Percentiles rank a stretch among this genome's conserved stretches.
Evolutionary conservation across 2,329 filamentous ascomycete genomes (phyloP).

Genomic region (Aspergillus felis): DNA sequence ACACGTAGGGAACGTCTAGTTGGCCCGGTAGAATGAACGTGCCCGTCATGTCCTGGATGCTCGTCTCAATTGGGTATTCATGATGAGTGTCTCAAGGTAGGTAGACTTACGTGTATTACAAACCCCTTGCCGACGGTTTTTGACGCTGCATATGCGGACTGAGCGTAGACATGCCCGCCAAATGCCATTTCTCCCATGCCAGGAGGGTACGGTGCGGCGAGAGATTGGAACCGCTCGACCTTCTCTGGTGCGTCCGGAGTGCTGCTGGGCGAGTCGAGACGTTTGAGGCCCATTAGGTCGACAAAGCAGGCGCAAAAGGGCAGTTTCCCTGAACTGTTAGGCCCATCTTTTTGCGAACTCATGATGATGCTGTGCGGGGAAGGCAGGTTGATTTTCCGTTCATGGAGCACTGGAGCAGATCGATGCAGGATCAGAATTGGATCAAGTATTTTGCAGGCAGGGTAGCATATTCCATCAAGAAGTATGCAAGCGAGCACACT

Average conservation of each 20-base stretch:
- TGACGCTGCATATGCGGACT: conserved; percentile 54
- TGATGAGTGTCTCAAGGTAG: background rate
- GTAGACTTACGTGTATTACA: conserved; percentile 47
- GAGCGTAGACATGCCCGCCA: conserved; percentile 56
- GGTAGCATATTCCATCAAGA: background rate
- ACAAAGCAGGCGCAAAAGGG: conserved; percentile 21
- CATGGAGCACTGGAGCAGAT: background rate
- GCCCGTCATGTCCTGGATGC: conserved; percentile 49
- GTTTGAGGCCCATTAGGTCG: conserved; percentile 31
- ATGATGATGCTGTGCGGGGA: conserved; percentile 7
- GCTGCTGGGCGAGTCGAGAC: conserved; percentile 16
- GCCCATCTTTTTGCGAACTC: conserved; percentile 9
- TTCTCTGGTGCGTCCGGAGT: conserved; percentile 20
- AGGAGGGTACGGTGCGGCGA: conserved; percentile 39
- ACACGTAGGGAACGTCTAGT: conserved; percentile 47
- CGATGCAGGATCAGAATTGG: too few species aligned
- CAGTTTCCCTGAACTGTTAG: conserved; percentile 7
- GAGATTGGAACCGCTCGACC: conserved; percentile 27
- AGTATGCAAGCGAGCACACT: background rate
- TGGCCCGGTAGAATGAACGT: conserved; percentile 50
- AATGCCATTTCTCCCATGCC: conserved; percentile 44
- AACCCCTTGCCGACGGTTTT: conserved; percentile 51
- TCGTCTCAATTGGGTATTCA: background rate
- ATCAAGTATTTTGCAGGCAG: background rate
- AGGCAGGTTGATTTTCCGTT: background rate